Base-by-base conservation (phyloP, 257 asterid species). In the Anisodus tanguticus region DNA sequence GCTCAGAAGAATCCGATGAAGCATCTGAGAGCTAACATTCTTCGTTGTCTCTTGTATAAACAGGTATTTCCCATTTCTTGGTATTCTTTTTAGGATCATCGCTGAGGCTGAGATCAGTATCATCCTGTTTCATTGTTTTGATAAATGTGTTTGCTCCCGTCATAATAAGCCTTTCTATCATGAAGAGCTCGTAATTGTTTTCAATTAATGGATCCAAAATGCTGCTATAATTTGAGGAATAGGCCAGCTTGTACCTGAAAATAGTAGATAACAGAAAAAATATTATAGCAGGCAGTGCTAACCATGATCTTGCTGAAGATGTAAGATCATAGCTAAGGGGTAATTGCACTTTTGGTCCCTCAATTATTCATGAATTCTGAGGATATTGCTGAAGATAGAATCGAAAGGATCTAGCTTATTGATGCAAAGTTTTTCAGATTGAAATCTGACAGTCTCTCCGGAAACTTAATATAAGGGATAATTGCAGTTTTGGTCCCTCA, bases 41-140 rank as follows among this genome's bases (percentile, higher is more conserved):
- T 11, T 86, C 87, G 11, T 85, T 67, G 26, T 94, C 97, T 86
- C 86, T 88, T 37, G 97, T 86, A 85, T 90, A 88, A 86, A 96
- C 93, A 49, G 98, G 98, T 70, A 90, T 86, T 64, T 95, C 92
- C 98, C 98, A 97, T 55, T 62, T 79, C 88, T 95, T 97, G 57
- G 90, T 90, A 86, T 95, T 95, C 96, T 97, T 97, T 86, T 95
- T 95, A 45, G 98, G 96, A 88, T 97, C 98, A 70, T 97, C 97
- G 2, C 97, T 93, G 43, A 95, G 97, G 91, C 97, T 91, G 83
- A 92, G 93, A 89, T 91, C 97, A 0, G 85, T 82, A 55, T 90
- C 96, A 0, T 87, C 92, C 88, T 92, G 97, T 86, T 92, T 95
- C 88, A 76, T 93, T 4, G 98, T 95, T 81, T 82, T 86, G 53